Percentiles rank a stretch among this genome's conserved stretches.
Conservation (phyloP, 192 early-diverging fungal genomes). For the Phycomyces blakesleeanus region DNA sequence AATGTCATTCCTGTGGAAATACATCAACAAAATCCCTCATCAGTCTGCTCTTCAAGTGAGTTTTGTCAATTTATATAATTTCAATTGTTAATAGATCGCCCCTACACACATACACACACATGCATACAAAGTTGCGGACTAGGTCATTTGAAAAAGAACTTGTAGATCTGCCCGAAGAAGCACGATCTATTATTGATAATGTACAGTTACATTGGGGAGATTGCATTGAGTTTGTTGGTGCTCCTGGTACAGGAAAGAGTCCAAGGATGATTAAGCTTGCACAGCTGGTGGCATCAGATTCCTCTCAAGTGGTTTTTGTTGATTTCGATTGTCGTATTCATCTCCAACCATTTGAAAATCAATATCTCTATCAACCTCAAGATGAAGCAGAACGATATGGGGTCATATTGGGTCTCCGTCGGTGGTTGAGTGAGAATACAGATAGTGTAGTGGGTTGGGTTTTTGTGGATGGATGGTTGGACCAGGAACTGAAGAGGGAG, state of each 20-base stretch:
- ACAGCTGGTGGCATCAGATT: not conserved
- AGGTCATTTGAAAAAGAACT: not conserved
- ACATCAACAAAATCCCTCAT: no score
- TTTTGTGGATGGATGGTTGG: not conserved
- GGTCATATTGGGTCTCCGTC: not conserved
- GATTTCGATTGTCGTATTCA: not conserved
- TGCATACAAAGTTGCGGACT: no score
- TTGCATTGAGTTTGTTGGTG: not conserved
- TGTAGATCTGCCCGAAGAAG: not conserved
- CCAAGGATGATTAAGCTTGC: not conserved
- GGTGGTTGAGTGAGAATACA: not conserved
- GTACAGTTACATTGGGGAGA: not conserved
- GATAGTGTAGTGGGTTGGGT: not conserved
- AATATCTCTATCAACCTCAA: not conserved
- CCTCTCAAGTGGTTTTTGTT: not conserved
- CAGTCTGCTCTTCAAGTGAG: no score
- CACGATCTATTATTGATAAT: not conserved
- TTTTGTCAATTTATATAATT: no score
- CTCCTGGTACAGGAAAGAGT: not conserved
- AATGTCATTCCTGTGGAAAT: no score
- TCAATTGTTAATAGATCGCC: no score
- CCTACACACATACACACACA: no score
- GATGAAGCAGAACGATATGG: not conserved
- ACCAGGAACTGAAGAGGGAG: not conserved
- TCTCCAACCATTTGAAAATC: not conserved